These are phyloP conservation scores for Begonia fuchsioides DNA, from an alignment of 306 rosid species.

Conservation along the genomic window DNA sequence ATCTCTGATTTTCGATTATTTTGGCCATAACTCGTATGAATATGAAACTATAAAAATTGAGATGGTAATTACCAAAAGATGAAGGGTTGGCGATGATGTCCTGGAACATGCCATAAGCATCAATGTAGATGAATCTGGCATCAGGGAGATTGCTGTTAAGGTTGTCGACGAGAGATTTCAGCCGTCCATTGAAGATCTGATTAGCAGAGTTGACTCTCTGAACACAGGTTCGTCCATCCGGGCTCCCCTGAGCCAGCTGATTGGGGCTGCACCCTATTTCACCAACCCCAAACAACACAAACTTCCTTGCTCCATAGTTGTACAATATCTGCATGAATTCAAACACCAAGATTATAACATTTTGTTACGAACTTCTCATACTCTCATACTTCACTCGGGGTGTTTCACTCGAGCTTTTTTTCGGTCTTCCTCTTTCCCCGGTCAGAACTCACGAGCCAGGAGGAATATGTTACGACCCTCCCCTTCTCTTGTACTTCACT, in stretches of 20 bases:
- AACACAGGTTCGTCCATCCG: constrained; percentile 64
- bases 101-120: constrained; percentile 62
- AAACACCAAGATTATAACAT: no score
- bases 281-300: constrained; percentile 36
- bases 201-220: constrained; percentile 58
- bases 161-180: constrained; percentile 50
- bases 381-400: no score
- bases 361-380: no score
- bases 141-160: constrained; percentile 43
- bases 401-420: no score
- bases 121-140: constrained; percentile 56
- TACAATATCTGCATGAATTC: constrained; percentile 29
- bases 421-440: no score
- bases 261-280: constrained; percentile 85
- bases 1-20: no score
- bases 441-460: no score
- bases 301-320: constrained; percentile 32
- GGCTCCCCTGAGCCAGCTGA: constrained; percentile 66
- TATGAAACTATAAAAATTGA: no score
- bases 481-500: no score
- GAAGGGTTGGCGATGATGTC: constrained; percentile 53
- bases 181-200: constrained; percentile 49
- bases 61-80: constrained; percentile 36
- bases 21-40: no score
- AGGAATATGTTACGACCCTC: no score